Conservation (phyloP, 345 rosid genomes). For the Populus tremula region DNA sequence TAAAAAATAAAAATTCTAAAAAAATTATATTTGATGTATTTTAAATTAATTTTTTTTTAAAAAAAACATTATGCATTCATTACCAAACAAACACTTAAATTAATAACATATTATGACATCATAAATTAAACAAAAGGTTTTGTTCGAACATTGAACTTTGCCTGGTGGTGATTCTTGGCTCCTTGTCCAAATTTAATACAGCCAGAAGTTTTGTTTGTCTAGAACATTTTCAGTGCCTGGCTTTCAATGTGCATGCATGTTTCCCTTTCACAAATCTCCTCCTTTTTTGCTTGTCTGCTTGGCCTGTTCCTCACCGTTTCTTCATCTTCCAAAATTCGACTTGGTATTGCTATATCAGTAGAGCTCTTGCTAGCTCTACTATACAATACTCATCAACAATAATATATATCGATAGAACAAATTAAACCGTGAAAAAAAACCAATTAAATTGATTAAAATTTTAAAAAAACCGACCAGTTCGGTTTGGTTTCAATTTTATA, state of each 20-base stretch:
- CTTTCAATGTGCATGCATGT: neutral
- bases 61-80: no score
- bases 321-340: neutral
- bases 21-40: no score
- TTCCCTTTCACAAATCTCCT: neutral
- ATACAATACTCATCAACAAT: accelerated
- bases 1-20: no score
- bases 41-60: no score
- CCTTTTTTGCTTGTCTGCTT: neutral
- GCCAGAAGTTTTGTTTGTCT: neutral
- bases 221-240: neutral
- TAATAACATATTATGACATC: neutral
- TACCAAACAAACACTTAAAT: no score
- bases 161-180: neutral
- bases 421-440: no score
- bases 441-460: no score
- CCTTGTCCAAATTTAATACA: neutral
- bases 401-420: no score
- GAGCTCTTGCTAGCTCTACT: neutral
- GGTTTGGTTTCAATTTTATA: no score
- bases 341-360: neutral
- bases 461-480: no score
- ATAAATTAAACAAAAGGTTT: no score
- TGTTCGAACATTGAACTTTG: neutral
- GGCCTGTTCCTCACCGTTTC: neutral